Evolutionary conservation across 495 filamentous ascomycete species (phyloP).

Genomic region (Aspergillus steynii): DNA sequence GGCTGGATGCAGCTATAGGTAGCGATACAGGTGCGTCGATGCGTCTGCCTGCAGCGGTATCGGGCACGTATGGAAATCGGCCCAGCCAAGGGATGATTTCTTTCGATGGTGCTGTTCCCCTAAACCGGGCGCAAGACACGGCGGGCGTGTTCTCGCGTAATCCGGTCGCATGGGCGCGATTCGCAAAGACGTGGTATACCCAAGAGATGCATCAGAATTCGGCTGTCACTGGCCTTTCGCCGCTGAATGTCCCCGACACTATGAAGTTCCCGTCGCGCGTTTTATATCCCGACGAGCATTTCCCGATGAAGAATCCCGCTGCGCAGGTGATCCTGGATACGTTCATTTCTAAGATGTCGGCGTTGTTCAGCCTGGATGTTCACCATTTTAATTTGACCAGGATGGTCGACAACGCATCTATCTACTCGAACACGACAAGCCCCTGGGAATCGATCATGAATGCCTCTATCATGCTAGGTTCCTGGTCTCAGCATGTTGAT

Average conservation of each 20-base stretch:
- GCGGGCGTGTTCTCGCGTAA: constrained; percentile 28
- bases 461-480: background rate
- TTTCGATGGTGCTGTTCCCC: constrained; percentile 43
- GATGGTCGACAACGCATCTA: constrained; percentile 6
- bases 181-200: constrained; percentile 7
- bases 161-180: constrained; percentile 5
- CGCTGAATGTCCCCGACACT: background rate
- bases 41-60: constrained; percentile 44
- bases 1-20: constrained; percentile 56
- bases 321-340: constrained; percentile 4
- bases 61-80: constrained; percentile 52
- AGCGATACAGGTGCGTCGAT: constrained; percentile 51
- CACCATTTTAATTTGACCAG: constrained; percentile 6
- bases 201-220: background rate
- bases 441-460: constrained; percentile 2
- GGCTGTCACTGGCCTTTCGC: constrained; percentile 1
- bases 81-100: constrained; percentile 47
- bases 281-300: constrained; percentile 14
- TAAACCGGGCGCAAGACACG: constrained; percentile 49
- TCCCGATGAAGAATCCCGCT: constrained; percentile 5
- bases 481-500: constrained; percentile 6
- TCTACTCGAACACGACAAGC: constrained; percentile 2
- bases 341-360: background rate
- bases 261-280: constrained; percentile 3
- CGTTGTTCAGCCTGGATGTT: constrained; percentile 6